Evolutionary conservation across 1,284 basidiomycete species (phyloP).

Genomic region (Vanrija humicola): DNA sequence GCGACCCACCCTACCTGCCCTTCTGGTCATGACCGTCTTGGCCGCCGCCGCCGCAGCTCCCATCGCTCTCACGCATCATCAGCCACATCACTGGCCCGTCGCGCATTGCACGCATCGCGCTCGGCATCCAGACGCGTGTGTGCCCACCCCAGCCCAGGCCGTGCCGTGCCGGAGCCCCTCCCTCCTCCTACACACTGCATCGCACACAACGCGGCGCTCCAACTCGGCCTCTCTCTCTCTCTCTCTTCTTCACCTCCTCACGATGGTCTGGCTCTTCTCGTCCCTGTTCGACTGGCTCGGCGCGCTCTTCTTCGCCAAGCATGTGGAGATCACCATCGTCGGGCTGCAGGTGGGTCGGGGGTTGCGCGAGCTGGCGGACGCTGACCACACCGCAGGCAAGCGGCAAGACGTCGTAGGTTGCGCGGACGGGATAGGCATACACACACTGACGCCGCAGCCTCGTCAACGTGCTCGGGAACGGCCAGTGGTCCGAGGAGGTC

Average conservation of each 20-base stretch:
- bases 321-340: slow-evolving; percentile 87
- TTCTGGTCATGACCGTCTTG: no score
- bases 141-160: no score
- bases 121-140: no score
- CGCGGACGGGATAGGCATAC: slow-evolving; percentile 2
- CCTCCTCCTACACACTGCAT: no score
- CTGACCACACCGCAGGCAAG: slow-evolving; percentile 60
- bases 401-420: slow-evolving; percentile 74
- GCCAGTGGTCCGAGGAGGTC: slow-evolving; percentile 91
- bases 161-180: no score
- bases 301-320: slow-evolving; percentile 74
- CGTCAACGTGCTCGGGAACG: slow-evolving; percentile 81
- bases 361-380: background rate
- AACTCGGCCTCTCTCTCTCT: background rate
- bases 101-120: no score
- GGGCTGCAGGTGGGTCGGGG: slow-evolving; percentile 71
- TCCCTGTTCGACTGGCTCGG: slow-evolving; percentile 55
- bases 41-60: no score
- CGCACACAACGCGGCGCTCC: no score
- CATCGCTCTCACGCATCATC: no score
- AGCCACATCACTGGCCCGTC: no score
- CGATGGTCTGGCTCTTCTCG: slow-evolving; percentile 8
- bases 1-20: no score
- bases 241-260: background rate
- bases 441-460: slow-evolving; percentile 45